Percentiles rank a stretch among this genome's conserved stretches.
These are phyloP conservation scores for Breviolum minutum DNA, from an alignment of 73 alveolate species.

Conservation along the genomic window DNA sequence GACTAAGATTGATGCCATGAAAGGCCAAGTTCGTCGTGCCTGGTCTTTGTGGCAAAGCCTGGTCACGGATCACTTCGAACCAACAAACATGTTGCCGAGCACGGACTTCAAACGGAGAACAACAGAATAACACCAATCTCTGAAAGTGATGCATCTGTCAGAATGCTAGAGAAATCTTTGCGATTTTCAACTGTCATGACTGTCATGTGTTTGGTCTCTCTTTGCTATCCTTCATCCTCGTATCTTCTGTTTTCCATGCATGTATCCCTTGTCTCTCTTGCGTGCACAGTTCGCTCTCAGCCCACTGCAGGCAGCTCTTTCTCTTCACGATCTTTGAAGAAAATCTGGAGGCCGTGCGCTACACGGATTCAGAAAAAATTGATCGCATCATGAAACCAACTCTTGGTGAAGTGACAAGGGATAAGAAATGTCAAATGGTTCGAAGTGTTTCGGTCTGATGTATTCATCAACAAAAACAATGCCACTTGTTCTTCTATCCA, in stretches of 20 bases:
- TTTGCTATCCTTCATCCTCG: neutral
- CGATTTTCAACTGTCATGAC: neutral
- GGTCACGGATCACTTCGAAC: neutral
- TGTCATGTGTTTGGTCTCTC: neutral
- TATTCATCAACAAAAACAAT: no score
- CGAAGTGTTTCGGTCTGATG: no score
- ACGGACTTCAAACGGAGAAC: neutral
- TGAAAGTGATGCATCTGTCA: neutral
- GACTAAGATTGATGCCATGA: constrained; percentile 10
- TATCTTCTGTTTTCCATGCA: neutral
- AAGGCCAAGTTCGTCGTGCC: constrained; percentile 80
- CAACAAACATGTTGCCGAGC: neutral
- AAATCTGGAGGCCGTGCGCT: constrained; percentile 13
- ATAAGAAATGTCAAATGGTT: no score
- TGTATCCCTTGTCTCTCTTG: neutral
- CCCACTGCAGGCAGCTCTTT: constrained; percentile 59
- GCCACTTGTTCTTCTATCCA: no score
- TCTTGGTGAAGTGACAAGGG: no score
- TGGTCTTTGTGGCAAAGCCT: constrained; percentile 87
- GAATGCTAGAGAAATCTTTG: neutral
- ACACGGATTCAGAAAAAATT: neutral
- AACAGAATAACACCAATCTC: neutral
- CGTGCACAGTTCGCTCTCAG: neutral
- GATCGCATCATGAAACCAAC: no score
- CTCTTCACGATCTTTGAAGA: constrained; percentile 77